Percentiles rank a stretch among this genome's conserved stretches.
Conservation (phyloP, 768 basidiomycete species). For the Baorangia bicolor region DNA sequence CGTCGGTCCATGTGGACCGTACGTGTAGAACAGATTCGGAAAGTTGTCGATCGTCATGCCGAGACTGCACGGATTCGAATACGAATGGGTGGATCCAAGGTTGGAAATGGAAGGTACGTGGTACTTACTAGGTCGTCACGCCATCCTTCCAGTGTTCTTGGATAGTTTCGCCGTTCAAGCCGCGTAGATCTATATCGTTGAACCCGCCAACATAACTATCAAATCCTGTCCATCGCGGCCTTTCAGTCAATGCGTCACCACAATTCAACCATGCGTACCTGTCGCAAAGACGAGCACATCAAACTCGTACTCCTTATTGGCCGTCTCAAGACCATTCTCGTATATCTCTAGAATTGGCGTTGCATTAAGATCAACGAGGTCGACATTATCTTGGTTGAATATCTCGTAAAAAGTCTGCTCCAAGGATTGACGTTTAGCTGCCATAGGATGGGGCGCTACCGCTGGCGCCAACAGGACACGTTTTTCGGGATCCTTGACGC, state of each 20-base stretch:
- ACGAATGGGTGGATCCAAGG: not conserved
- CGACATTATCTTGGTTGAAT: slow-evolving; percentile 17
- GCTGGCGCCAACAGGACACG: slow-evolving; percentile 13
- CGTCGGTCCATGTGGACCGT: slow-evolving; percentile 14
- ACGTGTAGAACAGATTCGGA: slow-evolving; percentile 11
- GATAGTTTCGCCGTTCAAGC: slow-evolving; percentile 9
- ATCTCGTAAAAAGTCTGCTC: slow-evolving; percentile 15
- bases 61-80: not conserved
- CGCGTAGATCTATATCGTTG: slow-evolving; percentile 10
- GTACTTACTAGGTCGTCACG: slow-evolving; percentile 13
- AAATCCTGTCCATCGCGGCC: slow-evolving; percentile 4
- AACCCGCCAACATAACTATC: slow-evolving; percentile 6
- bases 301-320: slow-evolving; percentile 3
- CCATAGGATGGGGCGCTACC: slow-evolving; percentile 11
- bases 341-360: slow-evolving; percentile 9
- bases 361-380: slow-evolving; percentile 9
- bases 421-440: slow-evolving; percentile 2
- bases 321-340: slow-evolving; percentile 8
- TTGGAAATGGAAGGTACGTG: not conserved
- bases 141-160: slow-evolving; percentile 17
- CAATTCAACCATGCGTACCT: not conserved
- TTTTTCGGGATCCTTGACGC: slow-evolving; percentile 12
- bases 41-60: slow-evolving; percentile 16
- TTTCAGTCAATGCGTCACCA: not conserved
- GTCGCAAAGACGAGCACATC: slow-evolving; percentile 20